Percentiles rank a stretch among this genome's conserved stretches.
Evolutionary conservation across 2,329 filamentous ascomycete genomes (phyloP).

Genomic region (Ilyonectria robusta): DNA sequence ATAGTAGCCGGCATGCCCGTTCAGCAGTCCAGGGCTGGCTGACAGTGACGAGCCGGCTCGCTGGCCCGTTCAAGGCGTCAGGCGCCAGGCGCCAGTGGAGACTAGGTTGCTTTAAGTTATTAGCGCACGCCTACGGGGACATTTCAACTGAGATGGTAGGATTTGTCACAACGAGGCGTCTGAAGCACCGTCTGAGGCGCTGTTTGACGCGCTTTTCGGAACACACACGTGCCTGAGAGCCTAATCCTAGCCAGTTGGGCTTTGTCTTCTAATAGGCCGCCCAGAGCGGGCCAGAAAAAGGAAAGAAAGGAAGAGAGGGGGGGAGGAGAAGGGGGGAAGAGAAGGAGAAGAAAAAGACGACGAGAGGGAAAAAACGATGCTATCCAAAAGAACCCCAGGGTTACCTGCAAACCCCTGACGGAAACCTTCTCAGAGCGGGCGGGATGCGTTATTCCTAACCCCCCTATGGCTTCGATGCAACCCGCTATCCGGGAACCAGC

Average conservation of each 20-base stretch:
- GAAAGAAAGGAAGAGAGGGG: background rate
- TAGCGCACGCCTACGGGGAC: slow-evolving; percentile 20
- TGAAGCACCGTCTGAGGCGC: slow-evolving; percentile 4
- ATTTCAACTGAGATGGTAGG: slow-evolving; percentile 17
- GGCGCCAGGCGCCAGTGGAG: slow-evolving; percentile 20
- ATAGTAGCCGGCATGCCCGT: background rate
- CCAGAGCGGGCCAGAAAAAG: too few species aligned
- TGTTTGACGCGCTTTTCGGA: slow-evolving; percentile 16
- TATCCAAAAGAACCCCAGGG: slow-evolving; percentile 16
- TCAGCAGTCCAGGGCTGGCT: background rate
- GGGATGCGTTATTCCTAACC: slow-evolving; percentile 7
- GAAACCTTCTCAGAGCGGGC: slow-evolving; percentile 1
- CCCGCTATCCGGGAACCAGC: slow-evolving; percentile 2
- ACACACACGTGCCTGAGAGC: slow-evolving; percentile 16
- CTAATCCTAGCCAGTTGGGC: background rate
- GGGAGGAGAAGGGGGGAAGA: background rate
- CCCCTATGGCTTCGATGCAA: slow-evolving; percentile 5
- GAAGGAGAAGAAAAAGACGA: background rate
- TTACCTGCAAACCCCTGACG: slow-evolving; percentile 9
- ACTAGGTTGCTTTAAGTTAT: slow-evolving; percentile 17
- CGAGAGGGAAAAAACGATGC: background rate
- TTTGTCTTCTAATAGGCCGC: background rate
- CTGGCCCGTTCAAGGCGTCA: slow-evolving; percentile 15
- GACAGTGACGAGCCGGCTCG: background rate
- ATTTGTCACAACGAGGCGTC: slow-evolving; percentile 25